Evolutionary conservation across 495 filamentous ascomycete species (phyloP), one percentile per base, ranked within the genome.

Genomic region (Immersiella caudata): DNA sequence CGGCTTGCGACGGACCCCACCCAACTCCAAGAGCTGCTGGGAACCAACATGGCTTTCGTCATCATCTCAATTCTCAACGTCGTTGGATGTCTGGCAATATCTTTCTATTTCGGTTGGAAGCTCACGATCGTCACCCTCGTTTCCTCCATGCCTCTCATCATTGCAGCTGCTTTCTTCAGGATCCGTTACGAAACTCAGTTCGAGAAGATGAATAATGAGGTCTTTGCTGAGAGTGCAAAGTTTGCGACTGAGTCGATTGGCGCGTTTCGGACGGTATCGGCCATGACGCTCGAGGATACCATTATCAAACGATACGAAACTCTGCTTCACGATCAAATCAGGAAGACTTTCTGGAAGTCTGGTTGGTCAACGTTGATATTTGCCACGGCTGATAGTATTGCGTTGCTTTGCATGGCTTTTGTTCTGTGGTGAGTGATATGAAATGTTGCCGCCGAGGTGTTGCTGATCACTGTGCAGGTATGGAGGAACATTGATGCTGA

Each of bases 1-100:
- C 76, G 81, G 0, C 79, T 91, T 0, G 78, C 85, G 9, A 87
- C 80, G 1, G 85, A 89, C 65, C 84, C 89, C 0, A 85, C 80
- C 24, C 85, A 87, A 52, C 76, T 92, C 0, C 84, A 91, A 68
- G 87, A 90, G 60, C 70, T 91, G 3, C 72, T 90, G 0, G 85
- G 87, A n/a, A 80, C 79, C 7, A 85, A 86, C 56, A 80, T 85
- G 72, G 79, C 80, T 14, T 79, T 87, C 61, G 79, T 82, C 18
- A 73, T 81, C 35, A 81, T 85, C 58, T 84, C 83, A 1, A 61
- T 83, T 12, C 69, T 85, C 59, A 85, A 79, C 49, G 72, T 87
- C 16, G 62, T 84, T 6, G 81, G 81, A 40, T 84, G 81, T 54
- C 64, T 82, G 21, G 72, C 78, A 21, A 78, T 88, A 51, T 81